phyloP scores from a whole-genome alignment of 495 filamentous ascomycete species.

The Bacidia gigantensis region DNA sequence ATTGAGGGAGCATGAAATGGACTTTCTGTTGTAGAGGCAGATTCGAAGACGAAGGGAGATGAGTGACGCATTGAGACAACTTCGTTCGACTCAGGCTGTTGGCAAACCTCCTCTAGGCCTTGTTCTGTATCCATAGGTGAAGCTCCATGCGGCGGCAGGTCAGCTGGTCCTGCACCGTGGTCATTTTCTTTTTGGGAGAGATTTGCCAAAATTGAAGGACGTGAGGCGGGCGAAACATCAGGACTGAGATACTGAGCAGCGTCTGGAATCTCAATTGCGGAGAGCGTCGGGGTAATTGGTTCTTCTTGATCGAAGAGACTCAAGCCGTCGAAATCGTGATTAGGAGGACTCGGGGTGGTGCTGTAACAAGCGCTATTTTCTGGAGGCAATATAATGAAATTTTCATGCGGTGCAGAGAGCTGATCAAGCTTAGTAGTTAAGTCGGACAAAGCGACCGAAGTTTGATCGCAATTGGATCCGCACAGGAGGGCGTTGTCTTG shows the following conservation, averaged over 20 bases:
- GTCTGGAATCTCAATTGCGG: neutral
- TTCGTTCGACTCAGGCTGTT: slow-evolving; percentile 42
- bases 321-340: neutral
- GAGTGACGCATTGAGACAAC: slow-evolving; percentile 8
- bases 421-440: neutral
- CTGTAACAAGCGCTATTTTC: neutral
- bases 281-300: neutral
- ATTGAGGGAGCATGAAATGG: slow-evolving; percentile 3
- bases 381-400: neutral
- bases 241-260: neutral
- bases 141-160: neutral
- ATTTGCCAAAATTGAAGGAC: neutral
- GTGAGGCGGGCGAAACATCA: neutral
- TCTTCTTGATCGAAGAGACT: neutral
- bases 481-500: neutral
- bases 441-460: neutral
- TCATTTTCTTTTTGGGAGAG: neutral
- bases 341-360: neutral
- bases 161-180: too few species aligned
- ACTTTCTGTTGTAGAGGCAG: slow-evolving; percentile 16
- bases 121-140: slow-evolving; percentile 12
- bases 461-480: neutral
- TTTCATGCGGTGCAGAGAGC: neutral
- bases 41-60: slow-evolving; percentile 18
- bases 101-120: slow-evolving; percentile 39